These are phyloP conservation scores for Penicillium bialowiezense DNA, from an alignment of 495 filamentous ascomycete genomes.

Conservation along the genomic window DNA sequence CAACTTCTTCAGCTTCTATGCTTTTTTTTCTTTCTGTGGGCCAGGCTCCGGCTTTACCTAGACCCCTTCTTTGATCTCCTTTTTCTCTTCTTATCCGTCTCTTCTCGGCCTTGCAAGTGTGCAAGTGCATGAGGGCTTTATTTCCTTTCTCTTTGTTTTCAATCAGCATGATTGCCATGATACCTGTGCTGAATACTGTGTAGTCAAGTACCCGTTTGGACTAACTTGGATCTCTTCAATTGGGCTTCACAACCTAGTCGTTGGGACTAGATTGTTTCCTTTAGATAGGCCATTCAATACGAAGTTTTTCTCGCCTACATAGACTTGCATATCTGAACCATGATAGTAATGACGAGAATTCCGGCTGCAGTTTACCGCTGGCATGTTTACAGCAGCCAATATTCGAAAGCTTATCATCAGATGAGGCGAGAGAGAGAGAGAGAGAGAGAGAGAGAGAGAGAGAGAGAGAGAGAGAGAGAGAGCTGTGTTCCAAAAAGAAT, in stretches of 20 bases:
- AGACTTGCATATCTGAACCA: not conserved
- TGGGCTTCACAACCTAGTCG: not conserved
- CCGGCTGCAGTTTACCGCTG: no score
- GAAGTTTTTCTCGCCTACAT: not conserved
- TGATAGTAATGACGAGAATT: no score
- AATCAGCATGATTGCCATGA: slow-evolving; percentile 39
- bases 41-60: slow-evolving; percentile 29
- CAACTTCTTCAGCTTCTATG: slow-evolving; percentile 12
- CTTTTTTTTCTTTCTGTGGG: slow-evolving; percentile 18
- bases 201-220: not conserved
- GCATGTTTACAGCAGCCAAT: no score
- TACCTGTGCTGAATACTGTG: slow-evolving; percentile 34
- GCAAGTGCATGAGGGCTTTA: slow-evolving; percentile 7
- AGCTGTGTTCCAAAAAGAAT: no score
- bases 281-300: not conserved
- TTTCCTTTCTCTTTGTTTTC: slow-evolving; percentile 20
- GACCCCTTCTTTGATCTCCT: slow-evolving; percentile 13
- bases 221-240: not conserved
- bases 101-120: slow-evolving; percentile 1
- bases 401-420: no score
- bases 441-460: no score
- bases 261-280: not conserved
- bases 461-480: no score
- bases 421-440: no score
- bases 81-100: slow-evolving; percentile 13